These are phyloP conservation scores for Tolypocladium ovalisporum DNA, from an alignment of 2,329 filamentous ascomycete genomes.

Conservation along the genomic window DNA sequence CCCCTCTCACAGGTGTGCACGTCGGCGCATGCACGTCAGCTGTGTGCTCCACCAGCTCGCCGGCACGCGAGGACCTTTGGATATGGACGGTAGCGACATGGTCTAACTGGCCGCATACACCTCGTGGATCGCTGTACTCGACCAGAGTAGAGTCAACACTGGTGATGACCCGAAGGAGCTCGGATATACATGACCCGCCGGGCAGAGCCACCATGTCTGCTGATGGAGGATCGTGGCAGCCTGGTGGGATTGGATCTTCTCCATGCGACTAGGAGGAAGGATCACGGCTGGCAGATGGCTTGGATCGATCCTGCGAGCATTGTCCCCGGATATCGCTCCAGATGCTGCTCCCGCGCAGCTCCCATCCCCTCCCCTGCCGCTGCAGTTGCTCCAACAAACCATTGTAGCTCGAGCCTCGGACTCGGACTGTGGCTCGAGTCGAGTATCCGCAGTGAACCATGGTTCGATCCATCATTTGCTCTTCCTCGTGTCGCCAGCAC, in stretches of 20 bases:
- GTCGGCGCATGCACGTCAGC: neutral
- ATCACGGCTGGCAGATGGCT: neutral
- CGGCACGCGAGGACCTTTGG: neutral
- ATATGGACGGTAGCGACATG: neutral
- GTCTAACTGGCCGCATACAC: neutral
- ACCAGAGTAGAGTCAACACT: neutral
- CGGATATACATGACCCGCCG: neutral
- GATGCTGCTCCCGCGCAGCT: neutral
- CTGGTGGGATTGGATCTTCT: neutral
- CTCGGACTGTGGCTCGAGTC: neutral
- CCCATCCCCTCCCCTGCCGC: neutral
- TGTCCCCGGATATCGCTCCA: neutral
- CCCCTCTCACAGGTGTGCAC: neutral
- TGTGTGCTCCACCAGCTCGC: neutral
- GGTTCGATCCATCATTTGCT: neutral
- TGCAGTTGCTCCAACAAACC: neutral
- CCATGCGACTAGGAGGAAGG: neutral
- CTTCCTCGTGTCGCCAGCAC: neutral
- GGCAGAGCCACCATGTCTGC: neutral
- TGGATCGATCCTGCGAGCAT: neutral
- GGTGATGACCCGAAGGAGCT: neutral
- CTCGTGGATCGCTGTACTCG: neutral
- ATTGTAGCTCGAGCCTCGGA: neutral
- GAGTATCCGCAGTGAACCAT: neutral
- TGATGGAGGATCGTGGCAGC: neutral